Evolutionary conservation across 2,329 filamentous ascomycete species (phyloP).

Genomic region (Trichoderma sp.): DNA sequence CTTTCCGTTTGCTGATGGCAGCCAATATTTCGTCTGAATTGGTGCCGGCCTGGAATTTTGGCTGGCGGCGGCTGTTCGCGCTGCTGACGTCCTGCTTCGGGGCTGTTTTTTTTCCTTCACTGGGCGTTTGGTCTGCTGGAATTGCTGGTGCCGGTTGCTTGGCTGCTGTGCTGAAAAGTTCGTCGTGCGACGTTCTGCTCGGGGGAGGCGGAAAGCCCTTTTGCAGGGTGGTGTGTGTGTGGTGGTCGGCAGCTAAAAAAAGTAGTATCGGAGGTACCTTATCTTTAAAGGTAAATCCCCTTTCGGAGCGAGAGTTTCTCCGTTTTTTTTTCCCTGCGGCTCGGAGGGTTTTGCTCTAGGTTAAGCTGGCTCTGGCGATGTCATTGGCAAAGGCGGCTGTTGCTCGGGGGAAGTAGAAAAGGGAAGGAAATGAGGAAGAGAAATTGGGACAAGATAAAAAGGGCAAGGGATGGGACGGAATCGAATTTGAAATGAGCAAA

Average conservation of each 20-base stretch:
- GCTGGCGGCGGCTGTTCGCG: not conserved
- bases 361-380: constrained; percentile 16
- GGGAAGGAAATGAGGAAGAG: not conserved
- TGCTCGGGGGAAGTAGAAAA: not conserved
- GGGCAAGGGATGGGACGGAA: not conserved
- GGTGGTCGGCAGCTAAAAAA: constrained; percentile 16
- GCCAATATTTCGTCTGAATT: not conserved
- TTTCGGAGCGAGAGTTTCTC: constrained; percentile 27
- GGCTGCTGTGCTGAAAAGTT: constrained; percentile 51
- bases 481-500: not conserved
- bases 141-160: not conserved
- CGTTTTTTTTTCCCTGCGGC: not conserved
- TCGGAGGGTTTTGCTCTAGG: not conserved
- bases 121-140: not conserved
- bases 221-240: constrained; percentile 34
- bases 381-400: not conserved
- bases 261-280: constrained; percentile 18
- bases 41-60: not conserved
- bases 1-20: not conserved
- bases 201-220: constrained; percentile 41
- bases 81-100: constrained; percentile 35
- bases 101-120: not conserved
- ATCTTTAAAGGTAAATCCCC: not conserved
- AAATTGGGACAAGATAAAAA: not conserved
- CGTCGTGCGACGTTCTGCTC: constrained; percentile 44